A percentile compares a stretch with the other conserved stretches of the same genome.
Evolutionary conservation across 1,284 basidiomycete species (phyloP).

Genomic region (Apiotrichum gamsii): DNA sequence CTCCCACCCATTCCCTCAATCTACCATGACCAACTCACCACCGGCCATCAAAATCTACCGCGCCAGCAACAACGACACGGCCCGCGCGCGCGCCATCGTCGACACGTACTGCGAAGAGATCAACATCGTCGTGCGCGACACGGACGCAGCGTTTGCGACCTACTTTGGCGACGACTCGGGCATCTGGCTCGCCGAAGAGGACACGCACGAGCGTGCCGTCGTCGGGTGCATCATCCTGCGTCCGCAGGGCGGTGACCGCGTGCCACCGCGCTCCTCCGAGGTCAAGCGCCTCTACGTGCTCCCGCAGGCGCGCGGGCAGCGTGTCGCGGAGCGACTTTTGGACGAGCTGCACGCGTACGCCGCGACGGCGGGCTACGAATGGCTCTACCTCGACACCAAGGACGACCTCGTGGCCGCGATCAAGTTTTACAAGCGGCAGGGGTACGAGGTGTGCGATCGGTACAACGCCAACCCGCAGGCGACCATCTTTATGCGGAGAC

Average conservation of each 20-base stretch:
- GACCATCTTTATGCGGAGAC: constrained; percentile 10
- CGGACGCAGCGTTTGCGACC: constrained; percentile 21
- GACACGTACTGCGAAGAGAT: constrained; percentile 11
- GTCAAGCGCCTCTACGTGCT: constrained; percentile 13
- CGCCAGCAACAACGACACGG: background rate
- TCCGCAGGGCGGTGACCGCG: background rate
- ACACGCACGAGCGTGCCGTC: background rate
- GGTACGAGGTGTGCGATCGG: constrained; percentile 7
- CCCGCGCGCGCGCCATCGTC: constrained; percentile 6
- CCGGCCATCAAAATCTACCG: background rate
- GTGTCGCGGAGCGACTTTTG: constrained; percentile 4
- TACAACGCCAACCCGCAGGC: constrained; percentile 14
- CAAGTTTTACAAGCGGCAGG: constrained; percentile 8
- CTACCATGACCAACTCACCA: background rate
- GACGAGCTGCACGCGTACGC: constrained; percentile 3
- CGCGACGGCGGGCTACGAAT: background rate
- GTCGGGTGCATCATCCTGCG: constrained; percentile 13
- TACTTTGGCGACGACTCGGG: constrained; percentile 27
- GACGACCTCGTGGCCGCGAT: constrained; percentile 8
- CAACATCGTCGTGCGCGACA: constrained; percentile 14
- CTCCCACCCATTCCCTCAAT: no score
- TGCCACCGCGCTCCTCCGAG: constrained; percentile 1
- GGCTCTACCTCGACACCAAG: constrained; percentile 11
- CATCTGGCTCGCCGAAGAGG: constrained; percentile 16
- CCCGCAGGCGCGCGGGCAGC: constrained; percentile 2